Evolutionary conservation across 805 yeast genomes (phyloP), one percentile per base, ranked within the genome.

Genomic region (Candida quercuum): DNA sequence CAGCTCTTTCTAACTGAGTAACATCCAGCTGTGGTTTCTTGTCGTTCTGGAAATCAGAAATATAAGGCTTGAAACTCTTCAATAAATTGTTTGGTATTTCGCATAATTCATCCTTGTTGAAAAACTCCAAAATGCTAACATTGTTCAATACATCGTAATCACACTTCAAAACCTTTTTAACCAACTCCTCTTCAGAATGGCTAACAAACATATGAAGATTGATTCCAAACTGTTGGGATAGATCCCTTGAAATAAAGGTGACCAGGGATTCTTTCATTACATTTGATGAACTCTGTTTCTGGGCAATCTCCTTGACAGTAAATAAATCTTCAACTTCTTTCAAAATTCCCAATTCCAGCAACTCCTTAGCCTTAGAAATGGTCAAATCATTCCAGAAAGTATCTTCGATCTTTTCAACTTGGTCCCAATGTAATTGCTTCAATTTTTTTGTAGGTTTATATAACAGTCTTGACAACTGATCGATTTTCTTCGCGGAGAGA

Each of bases 401-500:
- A 32, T 81, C 76, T 36, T 81, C 84, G 16, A 93, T 82, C 41
- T 79, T 72, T 24, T 91, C 96, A 27, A 94, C 70, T 53, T 85
- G 86, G 49, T 91, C 96, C 98, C 98, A 94, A 58, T 93, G 99
- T 67, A 93, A 72, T 57, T 91, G 99, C 57, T 94, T 93, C 46
- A 93, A 72, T 56, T 83, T 86, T 41, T 76, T 71, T 20, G 17
- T 16, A 4, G 41, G 33, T 13, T 42, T 27, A 9, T 32, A 17
- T 11, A 20, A 25, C 24, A 34, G 15, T 22, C 39, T 37, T 14
- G 28, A 24, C 26, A 47, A 24, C 16, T 53, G 22, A 43, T 48
- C 41, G 28, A 41, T 23, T n/a, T 32, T 32, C 14, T 22, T 23
- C 6, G 34, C 15, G 4, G 34, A 15, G 9, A 23, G 13, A 6